phyloP scores from a whole-genome alignment of 140 eudicot species.

The Oenanthe javanica region DNA sequence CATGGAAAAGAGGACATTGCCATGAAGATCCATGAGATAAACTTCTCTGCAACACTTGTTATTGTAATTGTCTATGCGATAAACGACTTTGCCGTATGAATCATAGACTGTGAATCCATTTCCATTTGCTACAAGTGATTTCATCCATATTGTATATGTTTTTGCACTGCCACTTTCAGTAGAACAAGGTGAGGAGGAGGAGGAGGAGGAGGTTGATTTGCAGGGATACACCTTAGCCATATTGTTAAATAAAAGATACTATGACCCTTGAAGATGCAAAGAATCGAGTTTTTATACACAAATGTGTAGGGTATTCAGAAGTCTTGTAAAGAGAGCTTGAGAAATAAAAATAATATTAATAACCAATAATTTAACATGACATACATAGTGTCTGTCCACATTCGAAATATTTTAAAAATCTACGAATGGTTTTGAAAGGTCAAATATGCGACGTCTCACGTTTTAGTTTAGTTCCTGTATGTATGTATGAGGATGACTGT shows the following conservation, averaged over 20 bases:
- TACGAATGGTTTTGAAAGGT: background rate
- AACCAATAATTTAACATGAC: background rate
- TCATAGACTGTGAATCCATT: constrained; percentile 64
- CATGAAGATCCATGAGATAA: constrained; percentile 65
- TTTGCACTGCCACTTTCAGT: constrained; percentile 11
- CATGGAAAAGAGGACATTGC: constrained; percentile 52
- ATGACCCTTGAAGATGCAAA: background rate
- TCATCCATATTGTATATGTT: constrained; percentile 72
- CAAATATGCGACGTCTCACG: background rate
- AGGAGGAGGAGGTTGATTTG: constrained; percentile 13
- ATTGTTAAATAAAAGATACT: background rate
- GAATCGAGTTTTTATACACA: background rate
- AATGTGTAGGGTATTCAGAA: background rate
- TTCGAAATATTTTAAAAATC: background rate
- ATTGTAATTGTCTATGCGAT: constrained; percentile 75
- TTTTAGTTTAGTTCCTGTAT: background rate
- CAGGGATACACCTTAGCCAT: constrained; percentile 42
- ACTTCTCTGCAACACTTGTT: constrained; percentile 41
- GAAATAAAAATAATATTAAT: background rate
- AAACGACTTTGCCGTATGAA: constrained; percentile 44
- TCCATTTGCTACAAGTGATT: constrained; percentile 61
- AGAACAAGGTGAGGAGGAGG: constrained; percentile 21
- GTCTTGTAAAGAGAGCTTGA: constrained; percentile 3
- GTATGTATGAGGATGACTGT: background rate
- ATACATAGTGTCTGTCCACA: background rate